These are phyloP conservation scores for Filobasidium floriforme DNA, from an alignment of 768 basidiomycete genomes.

Conservation along the genomic window DNA sequence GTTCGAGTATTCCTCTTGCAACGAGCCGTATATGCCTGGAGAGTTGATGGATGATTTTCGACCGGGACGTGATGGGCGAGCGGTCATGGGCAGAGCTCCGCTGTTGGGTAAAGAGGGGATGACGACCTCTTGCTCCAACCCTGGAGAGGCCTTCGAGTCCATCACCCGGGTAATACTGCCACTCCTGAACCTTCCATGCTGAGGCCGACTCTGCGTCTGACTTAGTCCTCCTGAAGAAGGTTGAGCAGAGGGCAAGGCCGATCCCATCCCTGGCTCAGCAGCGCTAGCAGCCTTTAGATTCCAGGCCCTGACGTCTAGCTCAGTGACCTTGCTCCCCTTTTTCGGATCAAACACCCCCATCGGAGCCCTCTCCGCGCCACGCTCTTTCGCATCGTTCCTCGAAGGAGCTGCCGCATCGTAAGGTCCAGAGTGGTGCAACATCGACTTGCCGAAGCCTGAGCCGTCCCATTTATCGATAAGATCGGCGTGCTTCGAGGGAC, in stretches of 20 bases:
- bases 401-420: slow-evolving; percentile 45
- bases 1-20: slow-evolving; percentile 42
- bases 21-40: slow-evolving; percentile 26
- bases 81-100: slow-evolving; percentile 2
- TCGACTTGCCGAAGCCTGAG: slow-evolving; percentile 40
- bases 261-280: background rate
- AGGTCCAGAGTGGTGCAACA: slow-evolving; percentile 31
- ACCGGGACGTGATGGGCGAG: background rate
- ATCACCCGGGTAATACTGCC: slow-evolving; percentile 1
- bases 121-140: background rate
- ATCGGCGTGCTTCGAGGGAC: slow-evolving; percentile 42
- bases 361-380: slow-evolving; percentile 28
- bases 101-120: background rate
- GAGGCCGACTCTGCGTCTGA: background rate
- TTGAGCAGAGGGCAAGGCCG: too few relatives aligned
- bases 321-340: slow-evolving; percentile 9
- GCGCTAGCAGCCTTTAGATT: background rate
- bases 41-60: background rate
- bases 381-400: slow-evolving; percentile 30
- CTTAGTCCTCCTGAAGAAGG: too few relatives aligned
- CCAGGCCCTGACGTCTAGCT: slow-evolving; percentile 1
- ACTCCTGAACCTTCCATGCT: slow-evolving; percentile 6
- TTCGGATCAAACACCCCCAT: slow-evolving; percentile 39
- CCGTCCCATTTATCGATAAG: slow-evolving; percentile 45
- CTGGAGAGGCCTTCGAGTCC: background rate